phyloP scores from a whole-genome alignment of 768 basidiomycete species.

The Macrolepiota albuminosa region DNA sequence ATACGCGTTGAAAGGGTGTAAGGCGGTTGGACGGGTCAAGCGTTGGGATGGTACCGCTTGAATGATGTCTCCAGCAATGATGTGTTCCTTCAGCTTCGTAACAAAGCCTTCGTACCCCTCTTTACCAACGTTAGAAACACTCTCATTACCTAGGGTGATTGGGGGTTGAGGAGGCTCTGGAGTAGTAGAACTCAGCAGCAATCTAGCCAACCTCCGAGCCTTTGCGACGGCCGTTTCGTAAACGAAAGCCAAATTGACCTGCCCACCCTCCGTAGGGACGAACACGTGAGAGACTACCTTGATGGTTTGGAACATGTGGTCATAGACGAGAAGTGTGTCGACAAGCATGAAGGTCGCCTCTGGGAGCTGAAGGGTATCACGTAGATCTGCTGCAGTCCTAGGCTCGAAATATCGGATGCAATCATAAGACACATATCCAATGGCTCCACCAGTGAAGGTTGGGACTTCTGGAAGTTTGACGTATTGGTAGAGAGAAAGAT shows the following conservation, averaged over 20 bases:
- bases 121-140: slow-evolving; percentile 89
- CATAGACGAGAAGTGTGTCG: slow-evolving; percentile 93
- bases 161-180: slow-evolving; percentile 68
- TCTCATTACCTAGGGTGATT: slow-evolving; percentile 58
- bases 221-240: slow-evolving; percentile 86
- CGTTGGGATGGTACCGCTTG: slow-evolving; percentile 98
- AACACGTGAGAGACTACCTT: slow-evolving; percentile 97
- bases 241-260: slow-evolving; percentile 72
- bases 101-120: slow-evolving; percentile 90
- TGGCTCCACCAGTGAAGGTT: slow-evolving; percentile 95
- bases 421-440: slow-evolving; percentile 97
- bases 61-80: slow-evolving; percentile 95
- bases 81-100: slow-evolving; percentile 88
- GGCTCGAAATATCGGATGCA: slow-evolving; percentile 97
- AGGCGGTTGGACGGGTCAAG: slow-evolving; percentile 72
- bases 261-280: slow-evolving; percentile 63
- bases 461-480: slow-evolving; percentile 88
- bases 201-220: slow-evolving; percentile 74
- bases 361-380: slow-evolving; percentile 83
- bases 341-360: slow-evolving; percentile 97
- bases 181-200: slow-evolving; percentile 45
- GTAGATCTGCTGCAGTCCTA: slow-evolving; percentile 70
- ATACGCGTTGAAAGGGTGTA: slow-evolving; percentile 98
- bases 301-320: slow-evolving; percentile 92
- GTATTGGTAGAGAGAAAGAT: slow-evolving; percentile 83